phyloP scores from a whole-genome alignment of 2,329 filamentous ascomycete genomes.

The Gyromitra esculenta region DNA sequence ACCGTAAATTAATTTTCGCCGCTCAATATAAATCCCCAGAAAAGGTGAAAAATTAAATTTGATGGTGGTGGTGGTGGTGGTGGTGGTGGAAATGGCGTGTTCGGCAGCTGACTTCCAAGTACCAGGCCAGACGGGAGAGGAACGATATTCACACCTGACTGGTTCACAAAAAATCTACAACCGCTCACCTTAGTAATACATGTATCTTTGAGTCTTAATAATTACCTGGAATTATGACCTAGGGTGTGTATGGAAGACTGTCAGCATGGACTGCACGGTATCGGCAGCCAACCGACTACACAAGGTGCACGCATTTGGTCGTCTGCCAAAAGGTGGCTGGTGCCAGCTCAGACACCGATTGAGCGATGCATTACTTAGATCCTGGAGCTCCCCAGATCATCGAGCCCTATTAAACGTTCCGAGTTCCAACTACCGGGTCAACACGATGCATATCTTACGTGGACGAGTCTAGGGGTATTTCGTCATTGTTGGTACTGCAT shows the following conservation, averaged over 20 bases:
- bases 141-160: slow-evolving; percentile 2
- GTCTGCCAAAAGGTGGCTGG: not conserved
- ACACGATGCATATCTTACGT: slow-evolving; percentile 4
- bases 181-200: not conserved
- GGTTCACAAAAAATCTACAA: not conserved
- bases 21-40: not conserved
- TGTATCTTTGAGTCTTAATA: not conserved
- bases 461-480: not conserved
- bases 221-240: not conserved
- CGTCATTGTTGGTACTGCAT: not conserved
- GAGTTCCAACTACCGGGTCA: slow-evolving; percentile 11
- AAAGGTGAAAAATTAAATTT: not conserved
- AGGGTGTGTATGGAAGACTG: not conserved
- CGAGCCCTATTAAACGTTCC: not conserved
- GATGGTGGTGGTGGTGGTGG: not conserved
- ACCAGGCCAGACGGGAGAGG: not conserved
- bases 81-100: not conserved
- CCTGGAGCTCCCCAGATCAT: not conserved
- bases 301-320: not conserved
- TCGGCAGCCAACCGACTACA: not conserved
- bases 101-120: not conserved
- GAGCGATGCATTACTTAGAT: slow-evolving; percentile 6
- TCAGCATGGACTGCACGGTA: not conserved
- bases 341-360: slow-evolving; percentile 19
- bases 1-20: not conserved